These are phyloP conservation scores for Aspergillus clavatus DNA, from an alignment of 2,329 filamentous ascomycete genomes.

Conservation along the genomic window DNA sequence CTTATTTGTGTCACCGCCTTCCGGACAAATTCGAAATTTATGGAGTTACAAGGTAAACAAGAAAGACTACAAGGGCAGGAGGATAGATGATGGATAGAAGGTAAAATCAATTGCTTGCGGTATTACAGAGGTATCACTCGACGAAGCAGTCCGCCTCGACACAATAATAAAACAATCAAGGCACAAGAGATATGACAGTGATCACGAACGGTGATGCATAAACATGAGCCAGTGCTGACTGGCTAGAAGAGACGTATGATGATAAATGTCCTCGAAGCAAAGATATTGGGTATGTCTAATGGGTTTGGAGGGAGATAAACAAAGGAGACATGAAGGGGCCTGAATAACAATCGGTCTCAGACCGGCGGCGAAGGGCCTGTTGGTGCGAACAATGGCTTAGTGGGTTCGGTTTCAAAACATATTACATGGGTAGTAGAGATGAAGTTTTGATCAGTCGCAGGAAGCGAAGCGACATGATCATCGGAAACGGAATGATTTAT, in stretches of 20 bases:
- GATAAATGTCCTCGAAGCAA: not conserved
- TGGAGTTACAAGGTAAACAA: not conserved
- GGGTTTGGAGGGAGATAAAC: not conserved
- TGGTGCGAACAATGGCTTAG: not conserved
- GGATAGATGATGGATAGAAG: not conserved
- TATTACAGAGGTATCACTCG: conserved; percentile 3
- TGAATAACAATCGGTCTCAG: not conserved
- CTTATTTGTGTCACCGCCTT: not conserved
- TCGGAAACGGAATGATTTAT: conserved; percentile 39
- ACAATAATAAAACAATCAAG: not conserved
- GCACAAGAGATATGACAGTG: not conserved
- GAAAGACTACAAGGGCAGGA: not conserved
- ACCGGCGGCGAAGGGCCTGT: not conserved
- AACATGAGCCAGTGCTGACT: not conserved
- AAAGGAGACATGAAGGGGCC: not conserved
- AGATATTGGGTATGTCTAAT: not conserved
- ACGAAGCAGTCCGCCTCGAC: not conserved
- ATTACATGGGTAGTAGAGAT: not conserved
- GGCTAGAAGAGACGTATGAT: not conserved
- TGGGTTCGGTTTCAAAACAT: not conserved
- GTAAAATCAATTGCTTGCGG: not conserved
- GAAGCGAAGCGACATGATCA: conserved; percentile 9
- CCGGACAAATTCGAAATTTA: not conserved
- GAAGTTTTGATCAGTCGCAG: not conserved
- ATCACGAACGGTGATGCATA: not conserved